A percentile compares a stretch with the other conserved stretches of the same genome.
Conservation (phyloP, 2,329 filamentous ascomycete species). For the Talaromyces sp. region DNA sequence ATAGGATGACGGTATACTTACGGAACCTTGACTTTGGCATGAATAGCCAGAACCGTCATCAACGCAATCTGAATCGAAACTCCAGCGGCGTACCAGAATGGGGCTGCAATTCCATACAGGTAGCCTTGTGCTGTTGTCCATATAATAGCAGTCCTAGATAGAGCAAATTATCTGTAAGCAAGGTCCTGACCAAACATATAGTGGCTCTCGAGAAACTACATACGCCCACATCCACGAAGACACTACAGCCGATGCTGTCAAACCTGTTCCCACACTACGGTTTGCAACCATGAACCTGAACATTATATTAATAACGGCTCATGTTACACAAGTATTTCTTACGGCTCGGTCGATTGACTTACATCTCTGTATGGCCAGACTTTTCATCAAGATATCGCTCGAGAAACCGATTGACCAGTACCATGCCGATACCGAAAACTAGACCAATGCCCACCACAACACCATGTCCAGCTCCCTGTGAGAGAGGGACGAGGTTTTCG, state of each 20-base stretch:
- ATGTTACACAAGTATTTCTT: too few relatives aligned
- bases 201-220: background rate
- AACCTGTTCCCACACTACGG: slow-evolving; percentile 26
- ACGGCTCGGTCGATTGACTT: background rate
- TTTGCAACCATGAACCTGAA: slow-evolving; percentile 28
- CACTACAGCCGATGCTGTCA: slow-evolving; percentile 28
- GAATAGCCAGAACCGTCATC: slow-evolving; percentile 19
- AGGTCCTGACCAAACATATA: background rate
- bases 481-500: slow-evolving; percentile 3
- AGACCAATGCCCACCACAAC: slow-evolving; percentile 18
- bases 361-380: slow-evolving; percentile 19
- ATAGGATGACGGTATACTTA: background rate
- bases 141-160: slow-evolving; percentile 14
- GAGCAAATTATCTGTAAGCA: background rate
- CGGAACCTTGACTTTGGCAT: slow-evolving; percentile 20
- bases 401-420: slow-evolving; percentile 16
- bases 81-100: slow-evolving; percentile 19
- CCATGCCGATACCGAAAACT: slow-evolving; percentile 18
- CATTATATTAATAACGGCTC: background rate
- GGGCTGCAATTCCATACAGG: slow-evolving; percentile 14
- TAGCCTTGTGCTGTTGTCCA: slow-evolving; percentile 19
- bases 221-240: slow-evolving; percentile 29
- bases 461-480: slow-evolving; percentile 16
- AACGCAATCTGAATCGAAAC: slow-evolving; percentile 17
- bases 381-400: slow-evolving; percentile 15